These are phyloP conservation scores for Euphorbia pulcherrima DNA, from an alignment of 345 rosid species.

Conservation along the genomic window DNA sequence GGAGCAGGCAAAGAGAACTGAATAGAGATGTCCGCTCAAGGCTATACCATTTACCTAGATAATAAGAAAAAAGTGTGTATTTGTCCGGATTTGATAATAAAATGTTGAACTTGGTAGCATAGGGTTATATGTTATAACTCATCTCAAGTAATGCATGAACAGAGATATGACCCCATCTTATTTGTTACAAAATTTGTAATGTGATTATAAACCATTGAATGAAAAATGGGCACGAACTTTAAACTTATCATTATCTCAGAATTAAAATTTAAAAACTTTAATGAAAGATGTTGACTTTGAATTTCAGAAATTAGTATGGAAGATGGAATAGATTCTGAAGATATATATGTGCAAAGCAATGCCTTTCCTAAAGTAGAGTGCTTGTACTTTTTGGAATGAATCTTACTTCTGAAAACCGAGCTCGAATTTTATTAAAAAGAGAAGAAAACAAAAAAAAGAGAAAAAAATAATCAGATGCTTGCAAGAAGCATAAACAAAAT, in stretches of 20 bases:
- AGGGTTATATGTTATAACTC: slow-evolving; percentile 1
- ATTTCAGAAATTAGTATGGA: background rate
- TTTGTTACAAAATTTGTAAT: background rate
- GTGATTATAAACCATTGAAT: background rate
- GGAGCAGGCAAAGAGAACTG: slow-evolving; percentile 1
- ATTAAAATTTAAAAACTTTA: background rate
- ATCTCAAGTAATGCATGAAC: background rate
- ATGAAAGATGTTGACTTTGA: background rate
- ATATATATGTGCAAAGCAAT: background rate
- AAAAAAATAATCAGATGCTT: too few relatives aligned
- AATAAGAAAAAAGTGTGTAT: background rate
- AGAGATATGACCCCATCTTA: background rate
- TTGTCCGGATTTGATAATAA: background rate
- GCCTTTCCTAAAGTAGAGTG: background rate
- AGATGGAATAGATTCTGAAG: background rate
- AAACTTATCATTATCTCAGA: background rate
- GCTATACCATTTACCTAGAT: background rate
- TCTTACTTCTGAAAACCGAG: too few relatives aligned
- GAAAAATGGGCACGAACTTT: background rate
- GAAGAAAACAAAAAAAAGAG: too few relatives aligned
- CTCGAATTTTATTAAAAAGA: too few relatives aligned
- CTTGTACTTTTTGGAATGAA: too few relatives aligned
- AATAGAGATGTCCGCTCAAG: slow-evolving; percentile 7
- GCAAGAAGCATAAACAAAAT: too few relatives aligned
- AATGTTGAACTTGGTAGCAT: background rate